Evolutionary conservation across 1,284 basidiomycete species (phyloP).

Genomic region (Phaffia rhodozyma): DNA sequence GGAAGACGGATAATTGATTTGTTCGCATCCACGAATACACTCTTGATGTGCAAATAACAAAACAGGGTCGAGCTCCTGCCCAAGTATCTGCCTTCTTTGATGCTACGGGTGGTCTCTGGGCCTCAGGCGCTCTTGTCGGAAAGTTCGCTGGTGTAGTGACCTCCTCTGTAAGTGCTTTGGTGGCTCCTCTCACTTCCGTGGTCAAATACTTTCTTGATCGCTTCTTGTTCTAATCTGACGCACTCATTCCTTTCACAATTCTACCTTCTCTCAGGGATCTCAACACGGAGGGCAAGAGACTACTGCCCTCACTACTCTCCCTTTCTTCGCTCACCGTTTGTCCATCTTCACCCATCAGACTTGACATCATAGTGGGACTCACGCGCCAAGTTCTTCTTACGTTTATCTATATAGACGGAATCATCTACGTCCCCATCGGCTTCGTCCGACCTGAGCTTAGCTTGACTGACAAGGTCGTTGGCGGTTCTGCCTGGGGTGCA

Average conservation of each 20-base stretch:
- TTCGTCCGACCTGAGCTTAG: slow-evolving; percentile 51
- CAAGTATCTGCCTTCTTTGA: slow-evolving; percentile 45
- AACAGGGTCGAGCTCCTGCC: slow-evolving; percentile 13
- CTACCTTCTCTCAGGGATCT: background rate
- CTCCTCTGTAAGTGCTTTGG: background rate
- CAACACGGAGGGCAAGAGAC: slow-evolving; percentile 39
- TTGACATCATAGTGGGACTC: background rate
- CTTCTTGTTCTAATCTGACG: no score
- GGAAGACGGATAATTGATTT: no score
- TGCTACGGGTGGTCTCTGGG: slow-evolving; percentile 66
- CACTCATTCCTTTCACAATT: no score
- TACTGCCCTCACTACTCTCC: slow-evolving; percentile 52
- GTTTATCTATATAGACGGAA: slow-evolving; percentile 51
- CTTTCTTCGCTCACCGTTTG: slow-evolving; percentile 45
- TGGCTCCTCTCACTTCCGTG: background rate
- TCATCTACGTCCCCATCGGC: slow-evolving; percentile 64
- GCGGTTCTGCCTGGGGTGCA: slow-evolving; percentile 53
- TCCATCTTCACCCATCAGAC: background rate
- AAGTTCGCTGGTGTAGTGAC: slow-evolving; percentile 57
- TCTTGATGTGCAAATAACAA: no score
- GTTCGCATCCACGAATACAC: no score
- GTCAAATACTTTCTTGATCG: background rate
- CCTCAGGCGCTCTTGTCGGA: slow-evolving; percentile 53
- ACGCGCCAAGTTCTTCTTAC: background rate
- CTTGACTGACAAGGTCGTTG: slow-evolving; percentile 52